Percentiles rank a stretch among this genome's conserved stretches.
Conservation (phyloP, 2,329 filamentous ascomycete genomes). For the Arthrobotrys pseudoclavata region DNA sequence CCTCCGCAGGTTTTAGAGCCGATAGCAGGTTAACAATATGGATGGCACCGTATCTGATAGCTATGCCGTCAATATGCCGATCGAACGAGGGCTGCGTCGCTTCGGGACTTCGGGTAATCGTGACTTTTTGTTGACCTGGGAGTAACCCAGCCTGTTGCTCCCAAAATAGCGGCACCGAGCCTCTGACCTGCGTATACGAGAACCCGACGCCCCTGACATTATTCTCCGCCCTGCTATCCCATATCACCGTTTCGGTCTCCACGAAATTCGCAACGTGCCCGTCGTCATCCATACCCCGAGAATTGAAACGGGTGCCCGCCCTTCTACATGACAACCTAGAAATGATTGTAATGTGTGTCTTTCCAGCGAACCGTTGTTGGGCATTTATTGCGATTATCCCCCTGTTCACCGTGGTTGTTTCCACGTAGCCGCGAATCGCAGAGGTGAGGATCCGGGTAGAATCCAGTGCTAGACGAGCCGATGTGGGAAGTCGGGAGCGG, state of each 20-base stretch:
- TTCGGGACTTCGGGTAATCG: conserved; percentile 86
- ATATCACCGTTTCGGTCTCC: conserved; percentile 95
- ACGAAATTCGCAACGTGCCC: conserved; percentile 98
- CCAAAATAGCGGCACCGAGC: conserved; percentile 97
- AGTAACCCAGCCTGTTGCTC: conserved; percentile 90
- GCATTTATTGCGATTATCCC: conserved; percentile 68
- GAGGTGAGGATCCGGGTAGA: conserved; percentile 88
- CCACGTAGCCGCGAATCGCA: conserved; percentile 91
- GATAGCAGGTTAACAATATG: conserved; percentile 96
- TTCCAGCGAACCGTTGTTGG: conserved; percentile 71
- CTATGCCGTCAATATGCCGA: conserved; percentile 91
- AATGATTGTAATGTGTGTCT: conserved; percentile 83
- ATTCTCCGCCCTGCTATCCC: conserved; percentile 69
- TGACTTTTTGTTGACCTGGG: conserved; percentile 94
- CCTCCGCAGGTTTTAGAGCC: conserved; percentile 85
- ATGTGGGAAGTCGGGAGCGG: conserved; percentile 80
- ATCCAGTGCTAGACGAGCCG: conserved; percentile 85
- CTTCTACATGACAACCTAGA: conserved; percentile 90
- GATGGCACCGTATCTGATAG: conserved; percentile 87
- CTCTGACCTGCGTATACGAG: conserved; percentile 92
- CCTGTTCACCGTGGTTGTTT: conserved; percentile 86
- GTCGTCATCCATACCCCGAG: conserved; percentile 96
- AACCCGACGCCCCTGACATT: conserved; percentile 73
- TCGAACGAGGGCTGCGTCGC: conserved; percentile 95
- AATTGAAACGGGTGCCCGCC: conserved; percentile 95